phyloP scores from a whole-genome alignment of 106 monocot species.

The Dendrobium huoshanense region DNA sequence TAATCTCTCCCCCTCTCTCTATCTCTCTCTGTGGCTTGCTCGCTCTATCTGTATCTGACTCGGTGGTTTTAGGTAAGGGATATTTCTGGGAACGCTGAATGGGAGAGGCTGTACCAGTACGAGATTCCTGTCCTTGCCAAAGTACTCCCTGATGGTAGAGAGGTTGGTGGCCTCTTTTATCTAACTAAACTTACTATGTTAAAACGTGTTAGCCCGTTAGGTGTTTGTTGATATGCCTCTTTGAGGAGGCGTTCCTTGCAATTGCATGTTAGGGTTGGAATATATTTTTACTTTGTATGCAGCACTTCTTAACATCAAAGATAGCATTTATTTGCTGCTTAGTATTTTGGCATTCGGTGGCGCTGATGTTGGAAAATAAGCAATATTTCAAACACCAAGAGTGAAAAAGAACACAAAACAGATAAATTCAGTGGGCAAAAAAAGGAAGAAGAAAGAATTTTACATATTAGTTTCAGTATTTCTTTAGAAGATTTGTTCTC shows the following conservation, averaged over 20 bases:
- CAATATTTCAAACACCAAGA: no score
- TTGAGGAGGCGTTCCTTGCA: background rate
- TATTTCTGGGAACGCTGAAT: constrained; percentile 60
- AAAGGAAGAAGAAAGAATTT: no score
- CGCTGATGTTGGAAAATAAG: no score
- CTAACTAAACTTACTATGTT: background rate
- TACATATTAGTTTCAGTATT: no score
- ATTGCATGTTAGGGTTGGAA: background rate
- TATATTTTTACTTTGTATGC: background rate
- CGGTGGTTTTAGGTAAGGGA: constrained; percentile 47
- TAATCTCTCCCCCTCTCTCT: background rate
- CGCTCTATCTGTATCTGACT: background rate
- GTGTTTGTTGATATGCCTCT: constrained; percentile 12
- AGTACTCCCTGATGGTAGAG: constrained; percentile 71
- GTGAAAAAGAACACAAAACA: no score
- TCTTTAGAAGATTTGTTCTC: no score
- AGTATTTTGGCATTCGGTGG: no score
- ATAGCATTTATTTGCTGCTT: background rate
- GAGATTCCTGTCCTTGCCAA: constrained; percentile 87
- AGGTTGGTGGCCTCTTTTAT: constrained; percentile 29
- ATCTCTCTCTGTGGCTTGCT: constrained; percentile 1
- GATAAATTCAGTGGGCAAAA: no score
- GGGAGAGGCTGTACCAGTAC: constrained; percentile 89
- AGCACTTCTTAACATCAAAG: background rate
- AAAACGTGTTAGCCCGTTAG: background rate